Evolutionary conservation across 139 green algal genomes (phyloP), one percentile per base, ranked within the genome.

Genomic region (Coccomyxa sp.): DNA sequence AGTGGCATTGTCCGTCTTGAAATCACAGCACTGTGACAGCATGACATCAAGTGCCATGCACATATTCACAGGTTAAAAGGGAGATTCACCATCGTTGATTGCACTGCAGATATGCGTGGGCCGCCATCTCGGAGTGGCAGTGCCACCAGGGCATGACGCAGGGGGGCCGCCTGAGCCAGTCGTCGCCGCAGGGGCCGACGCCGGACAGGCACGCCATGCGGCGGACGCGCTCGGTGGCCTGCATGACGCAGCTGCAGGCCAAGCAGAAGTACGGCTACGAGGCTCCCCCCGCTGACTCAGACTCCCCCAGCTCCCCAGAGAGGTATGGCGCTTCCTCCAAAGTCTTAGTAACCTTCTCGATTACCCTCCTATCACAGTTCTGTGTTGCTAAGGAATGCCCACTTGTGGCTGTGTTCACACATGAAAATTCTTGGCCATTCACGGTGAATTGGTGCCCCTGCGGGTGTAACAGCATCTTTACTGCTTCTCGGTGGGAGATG

Each of bases 191-290:
- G 22, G 55, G 24, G 34, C 18, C 9, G 36, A 12, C 34, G 6
- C 10, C 22, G 68, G 77, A 29, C 14, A 39, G 8, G 9, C 34
- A 33, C 33, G 31, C 18, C 80, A 77, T 73, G 74, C 74, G 68
- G 40, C 44, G 39, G n/a, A 58, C 40, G 70, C 77, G n/a, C 73
- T 82, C 72, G 79, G 39, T 79, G 22, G 74, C 78, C 37, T 89
- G 86, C 83, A 92, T 92, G 88, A 82, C 82, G 0, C 88, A 92
- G 83, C 85, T 92, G 78, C 85, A 90, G 79, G 79, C 77, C 73
- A 90, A 90, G 83, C 75, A 83, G 50, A 18, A 64, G 50, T 22
- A 64, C 18, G 50, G 27, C 18, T 64, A 31, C 50, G 18, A 64
- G 2, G 50, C 22, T 18, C 18, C 22, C 18, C 50, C 50, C 50